Evolutionary conservation across 2,329 filamentous ascomycete genomes (phyloP).

Genomic region (Apiospora kogelbergensis): DNA sequence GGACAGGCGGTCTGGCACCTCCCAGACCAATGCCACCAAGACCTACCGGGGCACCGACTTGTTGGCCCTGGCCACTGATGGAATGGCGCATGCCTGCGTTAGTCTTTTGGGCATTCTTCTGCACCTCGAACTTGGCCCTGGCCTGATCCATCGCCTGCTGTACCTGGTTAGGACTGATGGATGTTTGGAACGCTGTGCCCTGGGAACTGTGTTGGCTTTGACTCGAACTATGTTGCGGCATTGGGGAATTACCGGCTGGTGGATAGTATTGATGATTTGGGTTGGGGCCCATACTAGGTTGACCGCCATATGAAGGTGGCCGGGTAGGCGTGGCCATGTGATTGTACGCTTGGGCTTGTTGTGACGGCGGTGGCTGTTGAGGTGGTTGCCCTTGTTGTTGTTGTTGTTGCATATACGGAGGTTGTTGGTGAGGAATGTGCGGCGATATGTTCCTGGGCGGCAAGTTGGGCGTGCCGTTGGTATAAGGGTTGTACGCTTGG

Average conservation of each 20-base stretch:
- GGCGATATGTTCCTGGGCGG: conserved; percentile 31
- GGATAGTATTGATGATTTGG: conserved; percentile 27
- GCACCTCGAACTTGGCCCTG: conserved; percentile 31
- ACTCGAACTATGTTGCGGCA: conserved; percentile 22
- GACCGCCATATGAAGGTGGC: conserved; percentile 26
- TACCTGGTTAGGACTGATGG: conserved; percentile 29
- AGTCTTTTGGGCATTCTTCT: conserved; percentile 26
- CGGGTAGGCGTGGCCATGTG: conserved; percentile 26
- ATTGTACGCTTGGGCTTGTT: conserved; percentile 29
- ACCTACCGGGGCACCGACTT: conserved; percentile 30
- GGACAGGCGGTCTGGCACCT: conserved; percentile 23
- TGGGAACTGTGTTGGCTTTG: conserved; percentile 23
- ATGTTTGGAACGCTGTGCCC: conserved; percentile 27
- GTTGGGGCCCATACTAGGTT: conserved; percentile 26
- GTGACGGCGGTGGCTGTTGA: conserved; percentile 21
- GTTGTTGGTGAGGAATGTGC: conserved; percentile 29
- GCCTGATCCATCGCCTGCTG: conserved; percentile 34
- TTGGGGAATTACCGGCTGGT: conserved; percentile 22
- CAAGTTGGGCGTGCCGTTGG: conserved; percentile 26
- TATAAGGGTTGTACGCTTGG: conserved; percentile 26
- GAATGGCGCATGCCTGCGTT: conserved; percentile 26
- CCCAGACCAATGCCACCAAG: conserved; percentile 32
- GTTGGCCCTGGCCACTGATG: conserved; percentile 20
- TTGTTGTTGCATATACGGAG: conserved; percentile 25
- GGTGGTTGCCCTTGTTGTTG: conserved; percentile 23